Percentiles rank a stretch among this genome's conserved stretches.
These are phyloP conservation scores for Sphaerostilbella broomeana DNA, from an alignment of 2,329 filamentous ascomycete genomes.

Conservation along the genomic window DNA sequence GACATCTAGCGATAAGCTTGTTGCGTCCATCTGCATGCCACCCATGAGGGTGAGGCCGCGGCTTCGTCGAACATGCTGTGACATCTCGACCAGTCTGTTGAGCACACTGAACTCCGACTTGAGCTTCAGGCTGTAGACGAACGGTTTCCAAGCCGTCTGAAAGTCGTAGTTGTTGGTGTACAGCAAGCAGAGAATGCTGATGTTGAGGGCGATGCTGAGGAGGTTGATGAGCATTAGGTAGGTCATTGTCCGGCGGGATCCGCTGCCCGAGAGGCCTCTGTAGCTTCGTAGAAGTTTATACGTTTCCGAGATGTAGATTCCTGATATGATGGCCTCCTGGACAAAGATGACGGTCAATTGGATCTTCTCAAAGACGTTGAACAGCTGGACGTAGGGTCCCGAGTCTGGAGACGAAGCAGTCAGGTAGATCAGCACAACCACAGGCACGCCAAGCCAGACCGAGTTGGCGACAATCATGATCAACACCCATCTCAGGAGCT, in stretches of 20 bases:
- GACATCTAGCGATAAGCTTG: constrained; percentile 1
- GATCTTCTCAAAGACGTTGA: constrained; percentile 42
- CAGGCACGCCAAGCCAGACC: constrained; percentile 46
- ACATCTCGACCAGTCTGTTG: constrained; percentile 25
- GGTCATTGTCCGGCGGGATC: constrained; percentile 11
- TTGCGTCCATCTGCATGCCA: background rate
- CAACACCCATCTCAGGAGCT: constrained; percentile 42
- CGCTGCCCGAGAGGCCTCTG: constrained; percentile 18
- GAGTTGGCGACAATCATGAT: constrained; percentile 51
- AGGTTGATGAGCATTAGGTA: constrained; percentile 38
- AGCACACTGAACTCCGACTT: constrained; percentile 30
- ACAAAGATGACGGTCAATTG: constrained; percentile 48
- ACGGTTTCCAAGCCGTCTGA: constrained; percentile 27
- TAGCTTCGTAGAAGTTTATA: constrained; percentile 39
- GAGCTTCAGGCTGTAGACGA: constrained; percentile 29
- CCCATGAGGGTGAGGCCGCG: constrained; percentile 12
- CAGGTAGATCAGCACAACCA: constrained; percentile 48
- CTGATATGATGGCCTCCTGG: constrained; percentile 46
- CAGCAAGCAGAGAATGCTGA: constrained; percentile 27
- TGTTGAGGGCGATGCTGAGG: constrained; percentile 34
- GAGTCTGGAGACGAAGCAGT: constrained; percentile 31
- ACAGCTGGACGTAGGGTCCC: constrained; percentile 19
- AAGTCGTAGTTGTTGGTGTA: constrained; percentile 24
- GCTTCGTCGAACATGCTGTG: constrained; percentile 9
- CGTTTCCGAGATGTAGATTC: constrained; percentile 46